Base-by-base conservation (phyloP, 345 rosid genomes). In the Hibiscus syriacus region DNA sequence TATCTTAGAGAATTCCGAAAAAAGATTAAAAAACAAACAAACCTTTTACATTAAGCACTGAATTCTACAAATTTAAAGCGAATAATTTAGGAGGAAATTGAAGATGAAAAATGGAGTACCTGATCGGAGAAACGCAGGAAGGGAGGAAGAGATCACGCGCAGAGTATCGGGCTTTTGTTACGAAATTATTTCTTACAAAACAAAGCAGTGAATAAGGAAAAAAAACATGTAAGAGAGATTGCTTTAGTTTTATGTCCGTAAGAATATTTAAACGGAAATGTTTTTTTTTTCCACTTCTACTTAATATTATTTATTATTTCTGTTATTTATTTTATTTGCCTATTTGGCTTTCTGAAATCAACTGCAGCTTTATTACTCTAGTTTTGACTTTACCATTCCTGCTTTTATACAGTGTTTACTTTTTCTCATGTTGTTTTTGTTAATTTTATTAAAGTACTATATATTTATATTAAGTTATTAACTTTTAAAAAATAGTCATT, bases 81-180 rank as follows among this genome's bases (percentile, higher is more conserved):
- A 16, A 30, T 34, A 30, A 9, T 20, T 22, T 3, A 19, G 11
- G 16, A 53, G 3, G 55, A 41, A 10, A 38, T n/a, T n/a, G n/a
- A n/a, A n/a, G n/a, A 46, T 27, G 23, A 12, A 3, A 10, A 57
- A 2, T 16, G 29, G 46, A 29, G 63, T 66, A 58, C 71, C 78
- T 66, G 68, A 65, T 58, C 39, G 63, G 66, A 55, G 68, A 70
- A 61, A 61, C 43, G 55, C 13, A 55, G 22, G 22, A 43, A 23
- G 38, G 41, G 60, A 67, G 16, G 38, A 17, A 30, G 58, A 55
- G 36, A 54, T 54, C 57, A 67, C 43, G 58, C 8, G 69, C 34
- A 12, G 69, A 58, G 64, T 64, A 61, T 60, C 53, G 63, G 61
- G 46, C 8, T 26, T 43, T 61, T 43, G 29, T 52, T 6, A 8